Conservation (phyloP, 2,329 filamentous ascomycete species). For the Penicillium sp. region DNA sequence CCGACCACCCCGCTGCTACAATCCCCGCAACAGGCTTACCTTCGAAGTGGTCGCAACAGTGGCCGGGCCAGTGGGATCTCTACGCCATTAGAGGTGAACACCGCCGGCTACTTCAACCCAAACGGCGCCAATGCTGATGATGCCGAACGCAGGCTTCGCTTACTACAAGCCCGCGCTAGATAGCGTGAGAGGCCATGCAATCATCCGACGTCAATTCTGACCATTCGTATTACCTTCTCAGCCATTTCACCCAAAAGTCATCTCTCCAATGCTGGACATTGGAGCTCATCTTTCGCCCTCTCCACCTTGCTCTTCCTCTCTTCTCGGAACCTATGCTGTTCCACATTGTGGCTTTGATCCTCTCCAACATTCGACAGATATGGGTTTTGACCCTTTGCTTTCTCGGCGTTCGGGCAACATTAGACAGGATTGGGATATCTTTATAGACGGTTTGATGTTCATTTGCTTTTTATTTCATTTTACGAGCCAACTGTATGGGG, state of each 20-base stretch:
- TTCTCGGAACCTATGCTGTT: not conserved
- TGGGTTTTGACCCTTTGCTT: not conserved
- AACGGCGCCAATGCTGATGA: slow-evolving; percentile 35
- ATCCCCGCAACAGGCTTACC: slow-evolving; percentile 41
- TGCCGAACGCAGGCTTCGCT: slow-evolving; percentile 40
- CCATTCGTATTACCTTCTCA: not conserved
- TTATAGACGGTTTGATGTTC: slow-evolving; percentile 14
- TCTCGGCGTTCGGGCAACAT: slow-evolving; percentile 12
- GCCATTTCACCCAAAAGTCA: slow-evolving; percentile 4
- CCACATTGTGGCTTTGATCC: not conserved
- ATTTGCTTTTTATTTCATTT: slow-evolving; percentile 10
- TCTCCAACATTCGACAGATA: slow-evolving; percentile 1
- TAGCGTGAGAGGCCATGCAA: slow-evolving; percentile 18
- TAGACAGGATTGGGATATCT: slow-evolving; percentile 16
- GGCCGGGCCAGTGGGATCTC: slow-evolving; percentile 33
- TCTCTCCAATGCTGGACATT: slow-evolving; percentile 21
- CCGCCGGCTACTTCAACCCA: slow-evolving; percentile 25
- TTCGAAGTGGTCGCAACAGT: slow-evolving; percentile 36
- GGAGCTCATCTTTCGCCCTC: not conserved
- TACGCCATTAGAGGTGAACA: slow-evolving; percentile 32
- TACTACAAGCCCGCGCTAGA: slow-evolving; percentile 41
- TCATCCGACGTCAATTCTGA: not conserved
- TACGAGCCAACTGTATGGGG: slow-evolving; percentile 8
- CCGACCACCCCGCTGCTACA: slow-evolving; percentile 30
- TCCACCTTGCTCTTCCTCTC: not conserved